Evolutionary conservation across 108 stramenopile species (phyloP).

Genomic region (Cylindrotheca closterium): DNA sequence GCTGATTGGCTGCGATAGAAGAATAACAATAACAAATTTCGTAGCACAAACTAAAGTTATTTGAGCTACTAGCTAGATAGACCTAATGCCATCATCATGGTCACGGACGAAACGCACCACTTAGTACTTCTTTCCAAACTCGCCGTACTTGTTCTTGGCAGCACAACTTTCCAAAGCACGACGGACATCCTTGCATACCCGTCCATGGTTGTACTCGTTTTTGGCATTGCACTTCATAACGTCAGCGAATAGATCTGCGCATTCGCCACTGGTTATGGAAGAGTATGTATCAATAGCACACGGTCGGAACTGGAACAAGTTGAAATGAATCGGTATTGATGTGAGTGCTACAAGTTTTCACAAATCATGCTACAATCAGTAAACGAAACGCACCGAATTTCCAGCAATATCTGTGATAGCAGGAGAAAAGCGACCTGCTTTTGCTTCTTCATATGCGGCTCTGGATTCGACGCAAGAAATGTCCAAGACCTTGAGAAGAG

Average conservation of each 20-base stretch:
- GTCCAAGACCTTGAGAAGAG: constrained; percentile 23
- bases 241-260: constrained; percentile 21
- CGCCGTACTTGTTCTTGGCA: constrained; percentile 39
- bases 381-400: constrained; percentile 22
- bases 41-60: too few relatives aligned
- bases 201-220: constrained; percentile 34
- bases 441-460: constrained; percentile 28
- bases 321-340: too few relatives aligned
- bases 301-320: constrained; percentile 25
- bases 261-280: constrained; percentile 21
- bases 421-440: constrained; percentile 20
- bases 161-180: constrained; percentile 25
- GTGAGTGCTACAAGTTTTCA: too few relatives aligned
- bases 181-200: constrained; percentile 31
- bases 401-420: constrained; percentile 34
- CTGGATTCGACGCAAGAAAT: constrained; percentile 30
- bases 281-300: constrained; percentile 23
- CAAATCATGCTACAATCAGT: too few relatives aligned
- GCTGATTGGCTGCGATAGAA: too few relatives aligned
- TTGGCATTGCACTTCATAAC: constrained; percentile 24
- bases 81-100: too few relatives aligned
- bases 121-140: constrained; percentile 32
- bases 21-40: too few relatives aligned
- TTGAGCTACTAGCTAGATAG: too few relatives aligned
- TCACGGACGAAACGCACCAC: too few relatives aligned